phyloP scores from a whole-genome alignment of 805 yeast species.

The Tetrapisispora pingtungensis region DNA sequence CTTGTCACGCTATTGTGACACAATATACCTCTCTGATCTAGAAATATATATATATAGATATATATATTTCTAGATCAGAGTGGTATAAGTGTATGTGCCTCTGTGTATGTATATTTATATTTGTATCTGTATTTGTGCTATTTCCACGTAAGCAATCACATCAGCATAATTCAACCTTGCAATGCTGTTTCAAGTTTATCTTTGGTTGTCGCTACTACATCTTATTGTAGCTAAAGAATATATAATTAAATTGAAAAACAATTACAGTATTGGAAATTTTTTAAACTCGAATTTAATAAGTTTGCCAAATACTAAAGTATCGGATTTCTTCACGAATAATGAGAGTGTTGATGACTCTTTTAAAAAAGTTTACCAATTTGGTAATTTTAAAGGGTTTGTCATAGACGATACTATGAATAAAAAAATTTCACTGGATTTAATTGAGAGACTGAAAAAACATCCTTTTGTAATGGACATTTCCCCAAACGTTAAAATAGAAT shows the following conservation, averaged over 20 bases:
- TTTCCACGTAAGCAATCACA: no score
- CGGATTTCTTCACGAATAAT: conserved; percentile 33
- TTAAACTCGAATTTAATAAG: not conserved
- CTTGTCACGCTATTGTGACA: not conserved
- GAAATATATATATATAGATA: no score
- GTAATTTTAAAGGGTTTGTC: conserved; percentile 56
- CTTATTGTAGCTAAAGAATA: not conserved
- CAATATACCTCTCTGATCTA: not conserved
- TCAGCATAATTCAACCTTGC: no score
- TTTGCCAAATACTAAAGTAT: conserved; percentile 7
- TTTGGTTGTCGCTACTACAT: not conserved
- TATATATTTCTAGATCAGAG: no score
- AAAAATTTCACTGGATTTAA: conserved; percentile 9
- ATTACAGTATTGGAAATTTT: not conserved
- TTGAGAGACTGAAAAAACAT: conserved; percentile 40
- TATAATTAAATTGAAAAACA: not conserved
- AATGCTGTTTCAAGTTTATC: not conserved
- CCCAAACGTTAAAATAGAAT: conserved; percentile 52
- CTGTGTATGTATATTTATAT: no score
- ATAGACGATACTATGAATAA: conserved; percentile 16
- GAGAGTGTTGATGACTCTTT: conserved; percentile 27
- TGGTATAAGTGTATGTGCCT: no score
- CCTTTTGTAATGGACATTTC: conserved; percentile 61
- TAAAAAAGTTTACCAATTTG: conserved; percentile 49
- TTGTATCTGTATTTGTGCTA: not conserved